Conservation (phyloP, 2,329 filamentous ascomycete species). For the Triangularia setosa region DNA sequence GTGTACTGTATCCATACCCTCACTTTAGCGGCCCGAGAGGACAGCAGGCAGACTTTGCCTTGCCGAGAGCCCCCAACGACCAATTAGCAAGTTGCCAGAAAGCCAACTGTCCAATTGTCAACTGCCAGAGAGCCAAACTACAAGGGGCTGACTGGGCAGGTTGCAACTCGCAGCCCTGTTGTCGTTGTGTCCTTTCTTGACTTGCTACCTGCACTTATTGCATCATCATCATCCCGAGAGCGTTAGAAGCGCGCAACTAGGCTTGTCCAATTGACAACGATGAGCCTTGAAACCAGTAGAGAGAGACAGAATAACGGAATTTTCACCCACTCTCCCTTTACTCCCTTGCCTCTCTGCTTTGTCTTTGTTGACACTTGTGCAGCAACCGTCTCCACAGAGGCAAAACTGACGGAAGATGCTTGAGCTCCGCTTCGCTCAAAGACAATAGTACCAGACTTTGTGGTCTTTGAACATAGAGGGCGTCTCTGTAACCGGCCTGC, state of each 20-base stretch:
- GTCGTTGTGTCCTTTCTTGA: not conserved
- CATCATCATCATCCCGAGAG: not conserved
- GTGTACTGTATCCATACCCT: not conserved
- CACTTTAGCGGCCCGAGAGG: not conserved
- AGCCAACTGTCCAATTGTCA: not conserved
- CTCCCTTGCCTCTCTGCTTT: not conserved
- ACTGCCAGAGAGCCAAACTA: not conserved
- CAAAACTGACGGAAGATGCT: not conserved
- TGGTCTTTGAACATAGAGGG: not conserved
- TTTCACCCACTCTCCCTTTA: not conserved
- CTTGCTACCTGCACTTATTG: not conserved
- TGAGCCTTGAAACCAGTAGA: not conserved
- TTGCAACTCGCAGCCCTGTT: not conserved
- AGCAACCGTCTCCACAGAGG: not conserved
- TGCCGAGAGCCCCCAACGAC: not conserved
- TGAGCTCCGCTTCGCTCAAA: not conserved
- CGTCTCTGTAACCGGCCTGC: not conserved
- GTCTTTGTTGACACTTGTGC: not conserved
- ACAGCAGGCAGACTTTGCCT: not conserved
- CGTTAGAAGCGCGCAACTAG: not conserved
- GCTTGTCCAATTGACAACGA: not conserved
- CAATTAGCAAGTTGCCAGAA: not conserved
- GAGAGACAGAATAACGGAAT: not conserved
- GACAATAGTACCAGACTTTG: not conserved
- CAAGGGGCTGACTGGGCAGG: not conserved